Evolutionary conservation across 225 moss, liverwort and hornwort species (phyloP), one percentile per base, ranked within the genome.

Genomic region (Climacium dendroides): DNA sequence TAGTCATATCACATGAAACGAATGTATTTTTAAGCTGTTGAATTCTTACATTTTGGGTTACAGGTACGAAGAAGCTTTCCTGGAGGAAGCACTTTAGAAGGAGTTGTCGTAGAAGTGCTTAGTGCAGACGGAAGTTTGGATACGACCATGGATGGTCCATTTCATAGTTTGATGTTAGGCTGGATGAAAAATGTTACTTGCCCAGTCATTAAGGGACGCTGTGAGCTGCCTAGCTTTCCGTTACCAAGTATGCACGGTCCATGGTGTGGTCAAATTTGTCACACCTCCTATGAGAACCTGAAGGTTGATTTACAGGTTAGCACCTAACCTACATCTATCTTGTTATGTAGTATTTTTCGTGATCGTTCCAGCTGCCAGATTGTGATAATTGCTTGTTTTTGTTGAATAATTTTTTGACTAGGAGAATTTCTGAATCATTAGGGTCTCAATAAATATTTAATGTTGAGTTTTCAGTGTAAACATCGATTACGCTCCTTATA

Each of bases 171-270:
- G 47, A 88, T 79, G 26, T 71, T 93, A 45, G 87, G 89, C 70
- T 96, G 95, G 96, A 90, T 94, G 88, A 88, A 85, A 24, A 93
- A 94, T 29, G 92, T 96, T 18, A 92, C 83, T 35, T 94, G 88
- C 74, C 94, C 95, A 70, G 77, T 96, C 54, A 66, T 58, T 6
- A 89, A 86, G 83, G 96, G 96, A 73, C 85, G 87, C 50, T 96
- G 94, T 83, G 66, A 87, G 70, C 90, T 96, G 65, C 95, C 95
- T 47, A 85, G 78, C n/a, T 85, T 92, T 82, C 35, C 52, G 48
- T 47, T 95, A 76, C 96, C 95, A 9, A 83, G 85, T 52, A 83
- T 79, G 77, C 90, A 88, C 23, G 95, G 95, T 50, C 78, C 39
- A 32, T 96, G 95, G 96, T 82, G 85, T 62, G 96, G 94, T 41